Percentiles rank a stretch among this genome's conserved stretches.
phyloP scores from a whole-genome alignment of 2,329 filamentous ascomycete genomes.

The Neophaeococcomyces aloes region DNA sequence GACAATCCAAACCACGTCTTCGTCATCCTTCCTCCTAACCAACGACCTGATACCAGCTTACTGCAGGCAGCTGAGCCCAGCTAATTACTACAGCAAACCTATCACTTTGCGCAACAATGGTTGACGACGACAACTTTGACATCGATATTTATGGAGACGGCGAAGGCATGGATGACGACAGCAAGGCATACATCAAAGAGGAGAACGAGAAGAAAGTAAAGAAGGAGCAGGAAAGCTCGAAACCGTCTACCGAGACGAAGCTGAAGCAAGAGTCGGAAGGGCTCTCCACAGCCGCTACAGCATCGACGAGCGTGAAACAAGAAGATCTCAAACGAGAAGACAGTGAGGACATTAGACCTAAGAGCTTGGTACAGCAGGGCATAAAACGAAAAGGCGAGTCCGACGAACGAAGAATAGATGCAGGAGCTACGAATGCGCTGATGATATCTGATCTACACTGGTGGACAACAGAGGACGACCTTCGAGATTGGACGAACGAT shows the following conservation, averaged over 20 bases:
- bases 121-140: constrained; percentile 59
- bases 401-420: constrained; percentile 47
- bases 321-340: constrained; percentile 5
- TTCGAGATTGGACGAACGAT: constrained; percentile 73
- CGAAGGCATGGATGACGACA: constrained; percentile 28
- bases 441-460: constrained; percentile 85
- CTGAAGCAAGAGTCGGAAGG: constrained; percentile 18
- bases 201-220: constrained; percentile 15
- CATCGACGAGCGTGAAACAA: neutral
- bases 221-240: constrained; percentile 9
- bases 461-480: constrained; percentile 95
- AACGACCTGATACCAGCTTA: neutral
- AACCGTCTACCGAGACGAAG: constrained; percentile 9
- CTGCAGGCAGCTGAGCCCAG: neutral
- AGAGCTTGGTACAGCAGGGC: constrained; percentile 35
- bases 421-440: constrained; percentile 57
- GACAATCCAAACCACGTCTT: neutral
- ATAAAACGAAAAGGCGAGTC: constrained; percentile 52
- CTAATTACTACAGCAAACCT: constrained; percentile 1
- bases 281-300: constrained; percentile 12
- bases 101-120: constrained; percentile 26
- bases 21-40: neutral
- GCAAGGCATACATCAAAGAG: constrained; percentile 36
- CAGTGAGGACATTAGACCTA: constrained; percentile 3
- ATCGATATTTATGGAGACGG: constrained; percentile 60